Base-by-base conservation (phyloP, 129 eudicot species). In the Saposhnikovia divaricata region DNA sequence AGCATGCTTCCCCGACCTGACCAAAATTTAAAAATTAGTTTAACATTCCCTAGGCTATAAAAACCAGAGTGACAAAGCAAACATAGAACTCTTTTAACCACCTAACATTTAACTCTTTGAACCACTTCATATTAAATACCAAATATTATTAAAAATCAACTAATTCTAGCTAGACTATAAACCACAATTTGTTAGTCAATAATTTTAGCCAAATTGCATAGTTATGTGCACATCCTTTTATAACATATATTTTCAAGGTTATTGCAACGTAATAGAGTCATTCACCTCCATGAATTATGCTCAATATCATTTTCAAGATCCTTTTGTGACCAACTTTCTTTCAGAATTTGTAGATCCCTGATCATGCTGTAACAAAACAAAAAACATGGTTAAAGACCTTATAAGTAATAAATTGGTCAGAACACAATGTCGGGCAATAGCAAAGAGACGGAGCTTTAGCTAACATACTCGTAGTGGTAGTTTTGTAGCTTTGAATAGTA, bases 381-480 rank as follows among this genome's bases (percentile, higher is more conserved):
- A 34, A 37, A 23, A 73, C 37, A 7, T 25, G 76, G 23, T 77
- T 18, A 51, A 31, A 34, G 18, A 72, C 77, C 42, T 21, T 82
- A 3, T 12, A 46, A 46, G 76, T 43, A 18, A 83, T 37, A 83
- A 80, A 70, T 53, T 66, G 34, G 40, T 68, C 1, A 78, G 50
- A 84, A 72, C 44, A 45, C 23, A 59, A 38, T 47, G 27, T 28
- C 42, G 28, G 50, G 72, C 25, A 42, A 74, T 9, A 38, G 39
- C 11, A 79, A 81, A 47, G 59, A 55, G 86, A 59, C 38, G 14
- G 42, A 16, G 50, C 13, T 48, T 19, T 45, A 83, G 82, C 76
- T 34, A 72, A 75, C 96, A 89, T 90, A 95, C 98, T 85, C 82
- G 47, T 86, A 72, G 77, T 95, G 98, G 75, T 95, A 92, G 37